These are phyloP conservation scores for Talaromyces verruculosus DNA, from an alignment of 2,329 filamentous ascomycete species.

Conservation along the genomic window DNA sequence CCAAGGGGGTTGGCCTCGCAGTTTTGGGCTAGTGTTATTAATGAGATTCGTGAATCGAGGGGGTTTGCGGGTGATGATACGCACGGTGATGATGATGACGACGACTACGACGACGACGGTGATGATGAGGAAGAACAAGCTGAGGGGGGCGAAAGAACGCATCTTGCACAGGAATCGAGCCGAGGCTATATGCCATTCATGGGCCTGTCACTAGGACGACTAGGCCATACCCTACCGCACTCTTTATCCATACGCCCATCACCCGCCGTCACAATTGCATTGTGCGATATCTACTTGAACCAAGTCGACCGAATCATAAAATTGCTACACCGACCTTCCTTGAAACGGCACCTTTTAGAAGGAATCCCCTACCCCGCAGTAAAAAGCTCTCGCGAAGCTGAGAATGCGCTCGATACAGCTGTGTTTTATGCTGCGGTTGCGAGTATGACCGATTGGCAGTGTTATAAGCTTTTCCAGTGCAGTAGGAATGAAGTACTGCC, in stretches of 20 bases:
- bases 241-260: constrained; percentile 13
- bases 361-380: constrained; percentile 19
- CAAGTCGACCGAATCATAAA: constrained; percentile 27
- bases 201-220: constrained; percentile 4
- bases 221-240: neutral
- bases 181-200: constrained; percentile 1
- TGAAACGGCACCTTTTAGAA: constrained; percentile 22
- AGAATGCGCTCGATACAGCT: constrained; percentile 24
- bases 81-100: constrained; percentile 2
- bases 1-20: neutral
- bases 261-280: constrained; percentile 11
- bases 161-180: neutral
- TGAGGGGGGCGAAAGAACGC: neutral
- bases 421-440: constrained; percentile 26
- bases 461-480: constrained; percentile 20
- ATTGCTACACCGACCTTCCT: constrained; percentile 26
- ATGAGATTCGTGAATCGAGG: constrained; percentile 10
- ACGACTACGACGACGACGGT: neutral
- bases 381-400: constrained; percentile 6
- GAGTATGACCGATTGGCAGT: constrained; percentile 26
- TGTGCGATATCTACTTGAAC: constrained; percentile 25
- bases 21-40: constrained; percentile 1
- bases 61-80: constrained; percentile 6
- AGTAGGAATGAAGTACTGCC: constrained; percentile 17
- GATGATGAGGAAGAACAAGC: neutral